Conservation (phyloP, 495 filamentous ascomycete genomes). For the Baudoinia panamericana region DNA sequence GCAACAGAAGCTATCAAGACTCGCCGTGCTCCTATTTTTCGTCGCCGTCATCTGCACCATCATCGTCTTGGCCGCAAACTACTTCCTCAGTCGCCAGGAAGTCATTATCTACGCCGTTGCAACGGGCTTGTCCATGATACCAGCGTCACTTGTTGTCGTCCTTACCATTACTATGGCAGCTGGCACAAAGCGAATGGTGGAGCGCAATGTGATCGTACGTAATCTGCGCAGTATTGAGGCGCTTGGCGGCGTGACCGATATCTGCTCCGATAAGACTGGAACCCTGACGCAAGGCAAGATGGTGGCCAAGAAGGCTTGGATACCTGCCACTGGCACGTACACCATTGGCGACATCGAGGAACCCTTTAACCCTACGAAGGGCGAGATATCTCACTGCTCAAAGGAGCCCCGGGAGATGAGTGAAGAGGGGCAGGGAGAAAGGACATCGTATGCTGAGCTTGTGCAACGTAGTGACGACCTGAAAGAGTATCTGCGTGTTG, state of each 20-base stretch:
- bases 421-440: constrained; percentile 21
- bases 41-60: constrained; percentile 58
- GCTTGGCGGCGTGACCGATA: constrained; percentile 50
- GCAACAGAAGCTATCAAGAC: constrained; percentile 57
- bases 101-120: constrained; percentile 57
- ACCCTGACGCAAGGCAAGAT: constrained; percentile 54
- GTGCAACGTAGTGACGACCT: constrained; percentile 24
- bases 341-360: constrained; percentile 25
- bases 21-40: constrained; percentile 55
- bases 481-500: constrained; percentile 25
- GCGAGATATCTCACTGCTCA: constrained; percentile 20
- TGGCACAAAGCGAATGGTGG: constrained; percentile 4
- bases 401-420: constrained; percentile 21
- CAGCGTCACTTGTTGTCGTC: constrained; percentile 42
- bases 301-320: constrained; percentile 48
- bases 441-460: constrained; percentile 27
- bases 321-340: constrained; percentile 30
- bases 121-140: constrained; percentile 42
- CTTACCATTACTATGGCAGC: constrained; percentile 4
- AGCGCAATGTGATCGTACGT: constrained; percentile 5
- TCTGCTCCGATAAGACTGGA: constrained; percentile 60
- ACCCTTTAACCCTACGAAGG: constrained; percentile 27
- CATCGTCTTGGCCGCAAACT: constrained; percentile 53
- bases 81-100: constrained; percentile 46
- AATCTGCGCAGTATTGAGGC: constrained; percentile 40